Evolutionary conservation across 2,329 filamentous ascomycete genomes (phyloP).

Genomic region (Beauveria scarabaeidicola): DNA sequence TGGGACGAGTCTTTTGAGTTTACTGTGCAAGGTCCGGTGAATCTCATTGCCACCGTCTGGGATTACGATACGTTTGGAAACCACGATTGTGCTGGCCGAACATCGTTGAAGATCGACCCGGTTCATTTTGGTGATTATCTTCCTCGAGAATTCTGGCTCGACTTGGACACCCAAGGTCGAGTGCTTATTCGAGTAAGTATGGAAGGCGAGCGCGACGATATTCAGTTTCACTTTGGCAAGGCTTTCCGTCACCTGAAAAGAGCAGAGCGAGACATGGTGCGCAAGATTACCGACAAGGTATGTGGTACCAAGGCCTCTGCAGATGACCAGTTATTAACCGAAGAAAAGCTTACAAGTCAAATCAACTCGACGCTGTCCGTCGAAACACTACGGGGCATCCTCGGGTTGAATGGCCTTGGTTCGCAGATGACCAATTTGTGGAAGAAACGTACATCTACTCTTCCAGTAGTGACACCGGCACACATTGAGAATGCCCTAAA

Average conservation of each 20-base stretch:
- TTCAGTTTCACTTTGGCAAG: slow-evolving; percentile 97
- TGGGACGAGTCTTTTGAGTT: slow-evolving; percentile 99
- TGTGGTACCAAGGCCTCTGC: slow-evolving; percentile 14
- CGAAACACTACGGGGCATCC: slow-evolving; percentile 65
- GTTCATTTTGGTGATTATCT: slow-evolving; percentile 93
- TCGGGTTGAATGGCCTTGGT: slow-evolving; percentile 61
- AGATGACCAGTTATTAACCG: slow-evolving; percentile 16
- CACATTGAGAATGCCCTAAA: slow-evolving; percentile 76
- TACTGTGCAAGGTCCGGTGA: slow-evolving; percentile 81
- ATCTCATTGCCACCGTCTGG: slow-evolving; percentile 95
- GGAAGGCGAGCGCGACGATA: slow-evolving; percentile 97
- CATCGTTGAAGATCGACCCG: slow-evolving; percentile 97
- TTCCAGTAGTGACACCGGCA: slow-evolving; percentile 52
- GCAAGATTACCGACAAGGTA: slow-evolving; percentile 96
- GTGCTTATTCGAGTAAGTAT: slow-evolving; percentile 88
- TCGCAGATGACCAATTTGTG: slow-evolving; percentile 64
- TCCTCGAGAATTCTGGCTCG: slow-evolving; percentile 94
- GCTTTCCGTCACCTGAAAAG: slow-evolving; percentile 91
- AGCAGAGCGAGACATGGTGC: slow-evolving; percentile 95
- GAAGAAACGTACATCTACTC: slow-evolving; percentile 49
- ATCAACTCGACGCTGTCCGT: slow-evolving; percentile 84
- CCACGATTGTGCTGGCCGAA: slow-evolving; percentile 93
- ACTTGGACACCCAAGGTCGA: slow-evolving; percentile 89
- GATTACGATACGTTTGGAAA: slow-evolving; percentile 96
- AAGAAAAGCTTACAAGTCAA: slow-evolving; percentile 69